A percentile compares a stretch with the other conserved stretches of the same genome.
Conservation (phyloP, 257 asterid species). For the Forsythia viridissima region DNA sequence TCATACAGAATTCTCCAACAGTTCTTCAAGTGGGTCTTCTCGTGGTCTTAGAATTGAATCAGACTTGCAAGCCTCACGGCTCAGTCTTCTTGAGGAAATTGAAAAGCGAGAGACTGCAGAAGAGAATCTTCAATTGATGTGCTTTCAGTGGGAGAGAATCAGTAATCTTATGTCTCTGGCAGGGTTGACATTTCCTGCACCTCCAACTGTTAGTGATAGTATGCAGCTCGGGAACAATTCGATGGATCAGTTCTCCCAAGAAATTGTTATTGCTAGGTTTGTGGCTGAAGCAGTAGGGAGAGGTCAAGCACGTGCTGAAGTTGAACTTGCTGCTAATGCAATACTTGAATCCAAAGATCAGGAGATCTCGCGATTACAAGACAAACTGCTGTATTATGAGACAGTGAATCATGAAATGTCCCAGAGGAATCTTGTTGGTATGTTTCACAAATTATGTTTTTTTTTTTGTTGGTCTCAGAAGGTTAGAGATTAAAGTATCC, state of each 20-base stretch:
- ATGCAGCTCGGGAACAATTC: constrained; percentile 33
- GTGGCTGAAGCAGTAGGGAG: constrained; percentile 76
- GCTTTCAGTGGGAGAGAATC: constrained; percentile 67
- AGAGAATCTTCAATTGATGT: constrained; percentile 53
- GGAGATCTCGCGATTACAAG: constrained; percentile 71
- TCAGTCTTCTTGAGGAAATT: constrained; percentile 62
- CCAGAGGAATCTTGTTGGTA: constrained; percentile 92
- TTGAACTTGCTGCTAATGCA: constrained; percentile 58
- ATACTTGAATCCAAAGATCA: constrained; percentile 69
- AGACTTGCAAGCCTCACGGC: constrained; percentile 45
- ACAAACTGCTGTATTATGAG: constrained; percentile 77
- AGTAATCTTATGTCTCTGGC: constrained; percentile 53
- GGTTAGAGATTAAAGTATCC: background rate
- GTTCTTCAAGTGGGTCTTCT: constrained; percentile 39
- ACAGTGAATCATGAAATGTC: constrained; percentile 88
- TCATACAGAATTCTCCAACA: constrained; percentile 68
- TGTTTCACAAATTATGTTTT: constrained; percentile 20
- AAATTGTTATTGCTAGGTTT: constrained; percentile 54
- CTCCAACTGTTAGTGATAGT: constrained; percentile 42
- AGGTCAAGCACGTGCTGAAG: constrained; percentile 71
- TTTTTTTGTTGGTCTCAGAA: background rate
- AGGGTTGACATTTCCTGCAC: constrained; percentile 66
- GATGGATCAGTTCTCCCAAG: constrained; percentile 55
- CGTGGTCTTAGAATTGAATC: constrained; percentile 36
- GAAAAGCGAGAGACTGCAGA: constrained; percentile 68